These are phyloP conservation scores for Fusarium camptoceras DNA, from an alignment of 2,329 filamentous ascomycete genomes.

Conservation along the genomic window DNA sequence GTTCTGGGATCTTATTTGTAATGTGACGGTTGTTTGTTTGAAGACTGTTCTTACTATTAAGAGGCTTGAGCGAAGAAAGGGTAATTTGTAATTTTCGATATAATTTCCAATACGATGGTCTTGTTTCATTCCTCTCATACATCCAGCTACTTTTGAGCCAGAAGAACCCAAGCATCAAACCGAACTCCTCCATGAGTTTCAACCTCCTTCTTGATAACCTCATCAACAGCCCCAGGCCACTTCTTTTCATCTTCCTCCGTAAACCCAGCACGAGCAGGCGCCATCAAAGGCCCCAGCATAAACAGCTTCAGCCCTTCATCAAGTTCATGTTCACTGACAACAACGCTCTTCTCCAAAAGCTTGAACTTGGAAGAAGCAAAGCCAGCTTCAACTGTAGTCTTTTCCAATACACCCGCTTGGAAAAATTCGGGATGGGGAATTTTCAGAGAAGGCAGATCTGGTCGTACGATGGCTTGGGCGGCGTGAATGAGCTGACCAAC, in stretches of 20 bases:
- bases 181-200: conserved; percentile 38
- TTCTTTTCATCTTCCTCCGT: conserved; percentile 37
- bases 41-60: not conserved
- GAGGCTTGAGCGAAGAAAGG: not conserved
- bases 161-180: conserved; percentile 42
- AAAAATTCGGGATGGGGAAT: conserved; percentile 45
- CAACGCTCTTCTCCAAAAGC: conserved; percentile 9
- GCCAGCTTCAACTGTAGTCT: conserved; percentile 37
- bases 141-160: conserved; percentile 38
- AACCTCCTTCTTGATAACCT: conserved; percentile 36
- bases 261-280: conserved; percentile 37
- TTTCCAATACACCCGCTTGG: conserved; percentile 40
- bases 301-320: conserved; percentile 41
- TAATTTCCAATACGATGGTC: not conserved
- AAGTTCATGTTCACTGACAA: conserved; percentile 30
- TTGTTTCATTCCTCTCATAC: not conserved
- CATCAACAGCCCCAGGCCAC: conserved; percentile 40
- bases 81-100: not conserved
- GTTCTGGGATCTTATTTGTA: conserved; percentile 42
- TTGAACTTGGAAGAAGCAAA: conserved; percentile 33
- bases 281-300: conserved; percentile 37
- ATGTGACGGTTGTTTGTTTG: not conserved
- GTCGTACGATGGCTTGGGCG: conserved; percentile 45
- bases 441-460: conserved; percentile 44
- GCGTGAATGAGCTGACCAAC: conserved; percentile 43